Evolutionary conservation across 1,284 basidiomycete genomes (phyloP), one percentile per base, ranked within the genome.

Genomic region (Prillingera fragicola): DNA sequence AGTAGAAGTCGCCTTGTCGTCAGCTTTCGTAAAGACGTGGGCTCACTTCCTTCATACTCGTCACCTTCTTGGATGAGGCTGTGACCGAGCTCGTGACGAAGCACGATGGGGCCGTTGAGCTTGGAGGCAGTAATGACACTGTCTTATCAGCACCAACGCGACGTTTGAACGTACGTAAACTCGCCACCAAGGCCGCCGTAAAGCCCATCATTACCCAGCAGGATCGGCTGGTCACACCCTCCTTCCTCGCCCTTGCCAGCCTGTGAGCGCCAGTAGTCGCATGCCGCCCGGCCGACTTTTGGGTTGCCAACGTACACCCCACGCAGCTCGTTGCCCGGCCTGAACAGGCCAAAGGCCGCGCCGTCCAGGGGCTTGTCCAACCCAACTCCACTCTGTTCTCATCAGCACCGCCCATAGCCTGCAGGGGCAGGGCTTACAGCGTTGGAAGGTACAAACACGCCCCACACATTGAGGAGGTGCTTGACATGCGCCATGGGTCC

Each of bases 141-240:
- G 57, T 22, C 13, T n/a, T n/a, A 28, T 41, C 17, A 42, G 45
- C 26, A n/a, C 24, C 37, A 32, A 25, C 19, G 14, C 42, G 3
- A 26, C 7, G n/a, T n/a, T n/a, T n/a, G n/a, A 9, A 71, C 83
- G 61, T 68, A 86, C 84, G 84, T 87, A 63, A 86, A 87, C 55
- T 82, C 79, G 8, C 87, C 87, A 5, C 87, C 86, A 12, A 89
- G 73, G 5, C 86, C 87, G 48, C 87, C 87, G 54, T 89, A 88
- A 4, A 84, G 67, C 8, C 82, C 82, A 63, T 87, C 85, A 57
- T 89, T 89, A 10, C 82, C 86, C 37, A 89, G 71, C 8, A 88
- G 63, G 36, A 89, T 82, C 0, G 85, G 81, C 62, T 84, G 85
- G 71, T 90, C 80, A 56, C 87, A 88, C 51, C 77, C 78, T 38